Conservation (phyloP, 2,329 filamentous ascomycete species). For the Phyllosticta citrichinensis region DNA sequence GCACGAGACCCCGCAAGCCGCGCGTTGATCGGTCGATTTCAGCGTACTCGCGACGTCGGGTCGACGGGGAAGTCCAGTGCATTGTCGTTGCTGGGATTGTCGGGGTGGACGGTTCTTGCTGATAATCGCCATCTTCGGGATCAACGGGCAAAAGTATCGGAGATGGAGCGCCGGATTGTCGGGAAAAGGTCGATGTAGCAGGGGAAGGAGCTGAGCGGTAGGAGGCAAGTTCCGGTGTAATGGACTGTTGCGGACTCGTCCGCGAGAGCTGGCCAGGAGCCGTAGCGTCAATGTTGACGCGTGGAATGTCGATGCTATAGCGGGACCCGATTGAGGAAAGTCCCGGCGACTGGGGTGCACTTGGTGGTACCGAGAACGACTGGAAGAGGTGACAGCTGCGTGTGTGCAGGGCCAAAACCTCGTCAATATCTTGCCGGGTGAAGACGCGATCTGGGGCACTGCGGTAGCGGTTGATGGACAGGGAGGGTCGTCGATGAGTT, state of each 20-base stretch:
- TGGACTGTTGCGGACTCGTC: background rate
- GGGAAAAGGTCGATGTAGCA: background rate
- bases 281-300: background rate
- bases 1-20: slow-evolving; percentile 25
- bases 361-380: background rate
- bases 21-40: slow-evolving; percentile 28
- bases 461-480: slow-evolving; percentile 16
- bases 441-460: slow-evolving; percentile 21
- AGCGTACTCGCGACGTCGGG: slow-evolving; percentile 25
- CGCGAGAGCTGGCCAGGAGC: background rate
- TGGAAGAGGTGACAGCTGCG: slow-evolving; percentile 25
- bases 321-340: background rate
- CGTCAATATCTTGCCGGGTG: slow-evolving; percentile 25
- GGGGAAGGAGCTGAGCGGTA: background rate
- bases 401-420: slow-evolving; percentile 30
- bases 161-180: background rate
- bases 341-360: slow-evolving; percentile 5
- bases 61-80: slow-evolving; percentile 29
- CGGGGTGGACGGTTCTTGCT: slow-evolving; percentile 1
- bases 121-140: background rate
- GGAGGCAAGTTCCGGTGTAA: background rate
- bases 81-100: slow-evolving; percentile 19
- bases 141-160: background rate
- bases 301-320: slow-evolving; percentile 3
- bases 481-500: background rate